phyloP scores from a whole-genome alignment of 495 filamentous ascomycete species.

The Hyaloscypha finlandica region DNA sequence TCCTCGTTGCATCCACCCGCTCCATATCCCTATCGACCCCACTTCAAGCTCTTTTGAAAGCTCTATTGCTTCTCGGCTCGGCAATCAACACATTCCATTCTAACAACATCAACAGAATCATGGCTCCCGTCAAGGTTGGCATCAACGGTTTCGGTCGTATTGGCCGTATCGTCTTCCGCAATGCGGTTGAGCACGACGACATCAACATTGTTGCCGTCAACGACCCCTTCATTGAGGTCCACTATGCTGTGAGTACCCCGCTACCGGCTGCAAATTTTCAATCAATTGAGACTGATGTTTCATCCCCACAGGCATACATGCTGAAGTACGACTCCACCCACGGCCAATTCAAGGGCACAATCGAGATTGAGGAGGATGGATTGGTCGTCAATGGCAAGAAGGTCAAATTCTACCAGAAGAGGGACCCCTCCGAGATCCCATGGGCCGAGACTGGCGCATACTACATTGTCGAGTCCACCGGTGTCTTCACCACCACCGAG shows the following conservation, averaged over 20 bases:
- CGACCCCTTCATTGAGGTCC: constrained; percentile 97
- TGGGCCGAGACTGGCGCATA: constrained; percentile 87
- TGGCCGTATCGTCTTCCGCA: constrained; percentile 82
- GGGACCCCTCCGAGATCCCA: constrained; percentile 87
- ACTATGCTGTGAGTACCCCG: constrained; percentile 84
- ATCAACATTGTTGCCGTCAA: constrained; percentile 95
- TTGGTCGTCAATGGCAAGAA: constrained; percentile 94
- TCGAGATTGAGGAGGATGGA: constrained; percentile 71
- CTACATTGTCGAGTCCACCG: constrained; percentile 98
- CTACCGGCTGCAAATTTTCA: constrained; percentile 19
- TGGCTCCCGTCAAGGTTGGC: constrained; percentile 67
- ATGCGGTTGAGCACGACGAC: constrained; percentile 79
- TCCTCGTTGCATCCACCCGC: not conserved
- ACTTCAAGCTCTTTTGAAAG: constrained; percentile 16
- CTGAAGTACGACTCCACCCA: constrained; percentile 98
- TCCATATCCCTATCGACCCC: constrained; percentile 23
- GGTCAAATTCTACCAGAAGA: constrained; percentile 93
- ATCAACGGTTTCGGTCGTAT: constrained; percentile 99
- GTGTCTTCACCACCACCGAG: constrained; percentile 98
- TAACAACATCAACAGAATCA: constrained; percentile 24
- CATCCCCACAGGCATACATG: constrained; percentile 83
- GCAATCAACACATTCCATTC: not conserved
- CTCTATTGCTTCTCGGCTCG: not conserved
- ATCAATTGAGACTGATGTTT: constrained; percentile 17
- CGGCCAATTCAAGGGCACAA: constrained; percentile 91